Conservation (phyloP, 768 basidiomycete genomes). For the Coprinopsis sp. region DNA sequence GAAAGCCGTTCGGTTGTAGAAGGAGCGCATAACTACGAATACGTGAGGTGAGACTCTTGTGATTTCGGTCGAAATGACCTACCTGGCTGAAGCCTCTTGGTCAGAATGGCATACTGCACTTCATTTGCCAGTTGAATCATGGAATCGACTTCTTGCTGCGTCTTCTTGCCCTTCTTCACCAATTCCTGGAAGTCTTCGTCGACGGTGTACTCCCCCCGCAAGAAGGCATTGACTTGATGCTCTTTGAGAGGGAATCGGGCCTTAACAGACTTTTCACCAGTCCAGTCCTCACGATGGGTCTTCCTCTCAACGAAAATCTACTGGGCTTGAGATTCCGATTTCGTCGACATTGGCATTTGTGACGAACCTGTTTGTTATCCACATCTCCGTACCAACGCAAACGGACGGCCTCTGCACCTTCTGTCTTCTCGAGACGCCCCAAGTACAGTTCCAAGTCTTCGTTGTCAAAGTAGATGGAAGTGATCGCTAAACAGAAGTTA, state of each 20-base stretch:
- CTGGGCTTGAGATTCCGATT: not conserved
- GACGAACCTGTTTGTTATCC: slow-evolving; percentile 67
- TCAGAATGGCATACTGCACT: slow-evolving; percentile 87
- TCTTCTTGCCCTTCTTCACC: slow-evolving; percentile 88
- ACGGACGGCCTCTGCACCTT: slow-evolving; percentile 96
- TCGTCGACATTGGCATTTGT: not conserved
- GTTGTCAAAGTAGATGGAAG: slow-evolving; percentile 96
- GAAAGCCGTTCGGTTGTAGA: slow-evolving; percentile 98
- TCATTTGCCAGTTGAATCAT: slow-evolving; percentile 98
- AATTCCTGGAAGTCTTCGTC: slow-evolving; percentile 88
- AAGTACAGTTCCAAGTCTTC: slow-evolving; percentile 94
- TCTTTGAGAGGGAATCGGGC: slow-evolving; percentile 95
- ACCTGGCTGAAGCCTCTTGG: slow-evolving; percentile 82
- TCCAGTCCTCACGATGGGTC: slow-evolving; percentile 98
- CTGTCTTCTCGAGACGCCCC: slow-evolving; percentile 95
- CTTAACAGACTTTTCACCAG: slow-evolving; percentile 98
- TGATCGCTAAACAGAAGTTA: slow-evolving; percentile 60
- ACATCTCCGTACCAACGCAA: slow-evolving; percentile 96
- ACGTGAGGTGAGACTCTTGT: not conserved
- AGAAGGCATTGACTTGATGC: slow-evolving; percentile 85
- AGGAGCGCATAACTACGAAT: slow-evolving; percentile 84
- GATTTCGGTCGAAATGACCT: slow-evolving; percentile 14
- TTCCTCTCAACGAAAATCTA: slow-evolving; percentile 88
- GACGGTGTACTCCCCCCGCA: slow-evolving; percentile 87
- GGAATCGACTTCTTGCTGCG: slow-evolving; percentile 80